These are phyloP conservation scores for Pseudotsuga menziesii DNA, from an alignment of 75 land plant genomes.

Conservation along the genomic window DNA sequence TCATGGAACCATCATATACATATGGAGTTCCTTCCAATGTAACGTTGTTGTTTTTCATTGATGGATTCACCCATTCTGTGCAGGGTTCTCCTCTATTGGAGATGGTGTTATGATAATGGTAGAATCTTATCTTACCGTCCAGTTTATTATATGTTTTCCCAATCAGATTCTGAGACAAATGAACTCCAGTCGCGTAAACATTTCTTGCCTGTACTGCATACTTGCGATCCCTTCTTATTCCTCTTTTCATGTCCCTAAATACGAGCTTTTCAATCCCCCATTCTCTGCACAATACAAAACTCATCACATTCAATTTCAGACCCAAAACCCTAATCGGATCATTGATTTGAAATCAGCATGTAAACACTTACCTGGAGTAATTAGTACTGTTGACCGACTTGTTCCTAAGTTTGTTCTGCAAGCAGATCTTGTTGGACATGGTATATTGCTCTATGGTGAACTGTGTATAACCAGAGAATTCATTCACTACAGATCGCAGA, in stretches of 20 bases:
- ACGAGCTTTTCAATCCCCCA: conserved; percentile 95
- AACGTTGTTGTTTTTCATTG: conserved; percentile 12
- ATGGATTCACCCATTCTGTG: conserved; percentile 18
- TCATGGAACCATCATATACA: conserved; percentile 35
- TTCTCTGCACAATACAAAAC: conserved; percentile 34
- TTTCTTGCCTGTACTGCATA: conserved; percentile 78
- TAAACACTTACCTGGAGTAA: too few species aligned
- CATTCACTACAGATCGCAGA: conserved; percentile 41
- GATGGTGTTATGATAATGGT: conserved; percentile 35
- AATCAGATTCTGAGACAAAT: conserved; percentile 58
- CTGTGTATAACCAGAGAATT: conserved; percentile 49
- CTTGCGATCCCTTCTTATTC: conserved; percentile 70
- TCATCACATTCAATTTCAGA: neutral
- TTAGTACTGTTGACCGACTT: neutral
- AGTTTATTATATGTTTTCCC: conserved; percentile 44
- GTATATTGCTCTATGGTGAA: conserved; percentile 79
- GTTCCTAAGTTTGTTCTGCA: neutral
- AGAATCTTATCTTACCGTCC: conserved; percentile 23
- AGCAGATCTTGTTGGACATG: conserved; percentile 69
- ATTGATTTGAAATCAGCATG: too few species aligned
- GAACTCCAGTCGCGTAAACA: conserved; percentile 78
- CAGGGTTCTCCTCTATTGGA: conserved; percentile 21
- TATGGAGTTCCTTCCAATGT: conserved; percentile 26
- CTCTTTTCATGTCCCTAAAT: conserved; percentile 56
- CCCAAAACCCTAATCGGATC: too few species aligned